Base-by-base conservation (phyloP, 2,329 filamentous ascomycete species). In the Phaeosphaeriaceae sp. region DNA sequence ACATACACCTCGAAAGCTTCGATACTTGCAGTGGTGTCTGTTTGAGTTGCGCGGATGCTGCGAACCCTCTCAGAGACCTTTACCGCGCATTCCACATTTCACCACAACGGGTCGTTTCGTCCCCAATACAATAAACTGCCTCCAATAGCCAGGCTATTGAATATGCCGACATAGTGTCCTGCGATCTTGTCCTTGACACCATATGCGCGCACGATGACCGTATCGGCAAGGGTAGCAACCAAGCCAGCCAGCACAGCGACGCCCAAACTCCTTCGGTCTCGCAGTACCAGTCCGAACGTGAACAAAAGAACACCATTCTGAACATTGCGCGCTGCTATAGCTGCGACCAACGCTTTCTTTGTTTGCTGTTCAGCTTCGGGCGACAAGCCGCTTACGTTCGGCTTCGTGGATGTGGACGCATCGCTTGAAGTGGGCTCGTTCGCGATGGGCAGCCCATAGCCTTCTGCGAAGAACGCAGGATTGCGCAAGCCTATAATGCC, bases 71-170 rank as follows among this genome's bases (percentile, higher is more conserved):
- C 13, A 40, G 35, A 17, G 17, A n/a, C 3, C 15, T 3, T 2
- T n/a, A 40, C 6, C n/a, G 13, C 15, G 15, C 35, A 40, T 40
- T n/a, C 35, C 35, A 40, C 43, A 15, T 21, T 46, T 46, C 19
- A 69, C 68, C 66, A 69, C 48, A 68, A 24, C 13, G 60, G 54
- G 26, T 69, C 68, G 8, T 63, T 55, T 13, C 66, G 55, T 10
- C 66, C 58, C 68, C 68, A 70, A 48, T 68, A 69, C 17, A 70
- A 30, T 54, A 70, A 49, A 48, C 65, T 69, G 2, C 68, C 68
- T 2, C 68, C 68, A 24, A 70, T 63, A 0, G 61, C 64, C 10
- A 69, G 11, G 43, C 68, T 67, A 51, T 70, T 70, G 44, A 70
- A 67, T 9, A 70, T 54, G 0, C 68, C 68, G n/a, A 70, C 42